These are phyloP conservation scores for Calamus simplicifolius DNA, from an alignment of 176 grass and related monocot species.

Conservation along the genomic window DNA sequence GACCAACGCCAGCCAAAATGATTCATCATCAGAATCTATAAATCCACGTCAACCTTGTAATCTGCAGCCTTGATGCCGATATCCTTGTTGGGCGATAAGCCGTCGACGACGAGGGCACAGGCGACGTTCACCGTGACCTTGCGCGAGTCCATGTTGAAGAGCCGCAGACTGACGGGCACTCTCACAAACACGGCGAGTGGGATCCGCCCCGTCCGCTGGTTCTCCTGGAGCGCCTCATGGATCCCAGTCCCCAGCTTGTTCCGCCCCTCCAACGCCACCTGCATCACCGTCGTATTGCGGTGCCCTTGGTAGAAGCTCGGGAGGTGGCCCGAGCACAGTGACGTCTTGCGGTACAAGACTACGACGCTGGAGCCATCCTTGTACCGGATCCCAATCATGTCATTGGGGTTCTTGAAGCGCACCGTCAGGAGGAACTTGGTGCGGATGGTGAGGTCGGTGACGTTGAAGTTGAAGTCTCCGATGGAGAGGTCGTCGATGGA, in stretches of 20 bases:
- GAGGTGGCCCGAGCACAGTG: slow-evolving; percentile 49
- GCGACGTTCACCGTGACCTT: slow-evolving; percentile 49
- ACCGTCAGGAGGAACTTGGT: slow-evolving; percentile 48
- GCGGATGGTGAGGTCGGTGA: slow-evolving; percentile 47
- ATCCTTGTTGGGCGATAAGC: slow-evolving; percentile 59
- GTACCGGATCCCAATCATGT: slow-evolving; percentile 64
- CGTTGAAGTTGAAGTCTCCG: slow-evolving; percentile 46
- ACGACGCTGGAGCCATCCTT: slow-evolving; percentile 38
- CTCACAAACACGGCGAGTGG: slow-evolving; percentile 56
- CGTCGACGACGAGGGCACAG: slow-evolving; percentile 65
- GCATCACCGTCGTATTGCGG: slow-evolving; percentile 62
- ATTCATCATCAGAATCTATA: slow-evolving; percentile 13
- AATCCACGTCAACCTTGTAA: slow-evolving; percentile 51
- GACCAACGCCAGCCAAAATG: not conserved
- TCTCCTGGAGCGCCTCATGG: slow-evolving; percentile 56
- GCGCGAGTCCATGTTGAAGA: slow-evolving; percentile 4
- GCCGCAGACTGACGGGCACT: slow-evolving; percentile 44
- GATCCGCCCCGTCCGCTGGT: slow-evolving; percentile 38
- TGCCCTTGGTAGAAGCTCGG: slow-evolving; percentile 66
- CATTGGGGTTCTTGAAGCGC: slow-evolving; percentile 75
- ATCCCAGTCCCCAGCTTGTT: slow-evolving; percentile 35
- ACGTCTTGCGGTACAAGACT: slow-evolving; percentile 46
- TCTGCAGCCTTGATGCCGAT: slow-evolving; percentile 49
- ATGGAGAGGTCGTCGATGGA: slow-evolving; percentile 60
- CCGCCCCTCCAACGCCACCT: slow-evolving; percentile 55